Conservation (phyloP, 345 rosid species). For the Salix brachista region DNA sequence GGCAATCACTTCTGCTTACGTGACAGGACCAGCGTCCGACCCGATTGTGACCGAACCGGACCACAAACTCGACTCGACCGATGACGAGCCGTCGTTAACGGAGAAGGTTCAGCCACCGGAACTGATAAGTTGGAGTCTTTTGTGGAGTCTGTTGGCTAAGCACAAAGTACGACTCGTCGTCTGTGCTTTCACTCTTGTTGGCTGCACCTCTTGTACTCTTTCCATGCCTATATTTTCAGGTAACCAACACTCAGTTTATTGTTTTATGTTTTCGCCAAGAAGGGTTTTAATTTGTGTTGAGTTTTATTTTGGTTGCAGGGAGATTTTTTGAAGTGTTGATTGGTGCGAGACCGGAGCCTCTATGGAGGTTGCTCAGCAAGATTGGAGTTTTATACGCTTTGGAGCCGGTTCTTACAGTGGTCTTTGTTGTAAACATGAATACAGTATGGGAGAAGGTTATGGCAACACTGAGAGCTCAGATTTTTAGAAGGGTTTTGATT, state of each 20-base stretch:
- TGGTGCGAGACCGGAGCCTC: constrained; percentile 69
- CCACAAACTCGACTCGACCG: constrained; percentile 36
- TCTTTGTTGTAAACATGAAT: constrained; percentile 69
- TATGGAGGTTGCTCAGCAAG: constrained; percentile 70
- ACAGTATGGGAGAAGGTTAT: constrained; percentile 81
- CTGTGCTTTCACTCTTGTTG: constrained; percentile 52
- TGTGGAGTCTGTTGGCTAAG: constrained; percentile 52
- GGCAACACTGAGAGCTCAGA: constrained; percentile 74
- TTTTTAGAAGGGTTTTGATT: constrained; percentile 70
- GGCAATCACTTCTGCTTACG: constrained; percentile 50
- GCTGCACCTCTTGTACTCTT: constrained; percentile 75
- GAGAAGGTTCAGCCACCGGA: constrained; percentile 38
- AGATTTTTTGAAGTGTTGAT: constrained; percentile 80
- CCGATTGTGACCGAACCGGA: constrained; percentile 55
- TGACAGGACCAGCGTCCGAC: constrained; percentile 71
- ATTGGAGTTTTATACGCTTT: constrained; percentile 62
- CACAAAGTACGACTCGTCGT: constrained; percentile 59
- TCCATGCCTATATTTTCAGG: constrained; percentile 92
- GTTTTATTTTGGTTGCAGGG: constrained; percentile 35
- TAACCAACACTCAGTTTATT: not conserved
- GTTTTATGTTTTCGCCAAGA: not conserved
- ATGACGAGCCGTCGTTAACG: constrained; percentile 1
- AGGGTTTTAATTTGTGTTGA: not conserved
- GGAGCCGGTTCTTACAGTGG: constrained; percentile 80
- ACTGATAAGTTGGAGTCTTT: constrained; percentile 56